Evolutionary conservation across 2,329 filamentous ascomycete species (phyloP).

Genomic region (Claviceps sp.): DNA sequence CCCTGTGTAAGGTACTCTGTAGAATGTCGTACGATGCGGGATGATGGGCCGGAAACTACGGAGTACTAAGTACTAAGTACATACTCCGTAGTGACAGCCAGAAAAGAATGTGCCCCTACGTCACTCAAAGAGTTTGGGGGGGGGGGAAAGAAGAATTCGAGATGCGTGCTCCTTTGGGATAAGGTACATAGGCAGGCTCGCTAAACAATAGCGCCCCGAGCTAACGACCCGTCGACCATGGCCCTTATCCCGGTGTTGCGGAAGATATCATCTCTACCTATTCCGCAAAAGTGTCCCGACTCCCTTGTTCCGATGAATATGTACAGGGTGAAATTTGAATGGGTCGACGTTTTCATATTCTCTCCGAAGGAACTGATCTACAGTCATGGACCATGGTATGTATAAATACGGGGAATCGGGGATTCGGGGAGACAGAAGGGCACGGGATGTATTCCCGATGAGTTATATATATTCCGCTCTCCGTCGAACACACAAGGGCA

Average conservation of each 20-base stretch:
- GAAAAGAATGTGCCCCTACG: neutral
- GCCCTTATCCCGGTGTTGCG: neutral
- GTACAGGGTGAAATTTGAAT: neutral
- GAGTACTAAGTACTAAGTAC: neutral
- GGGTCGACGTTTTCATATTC: neutral
- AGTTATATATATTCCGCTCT: neutral
- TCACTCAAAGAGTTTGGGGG: neutral
- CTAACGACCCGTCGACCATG: neutral
- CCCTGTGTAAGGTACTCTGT: too few relatives aligned
- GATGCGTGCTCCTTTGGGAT: neutral
- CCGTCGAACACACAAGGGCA: neutral
- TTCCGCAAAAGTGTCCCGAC: neutral
- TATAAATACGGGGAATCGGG: too few relatives aligned
- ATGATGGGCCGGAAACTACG: neutral
- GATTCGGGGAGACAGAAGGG: neutral
- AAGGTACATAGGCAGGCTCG: neutral
- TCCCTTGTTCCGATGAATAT: neutral
- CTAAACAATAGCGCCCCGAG: neutral
- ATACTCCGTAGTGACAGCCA: neutral
- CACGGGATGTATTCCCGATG: neutral
- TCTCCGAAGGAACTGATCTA: neutral
- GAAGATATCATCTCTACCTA: neutral
- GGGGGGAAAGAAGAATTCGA: neutral
- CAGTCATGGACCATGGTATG: neutral
- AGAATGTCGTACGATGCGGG: slow-evolving; percentile 1